Base-by-base conservation (phyloP, 1,139 yeast species). In the Trichomonascaceae sp. region DNA sequence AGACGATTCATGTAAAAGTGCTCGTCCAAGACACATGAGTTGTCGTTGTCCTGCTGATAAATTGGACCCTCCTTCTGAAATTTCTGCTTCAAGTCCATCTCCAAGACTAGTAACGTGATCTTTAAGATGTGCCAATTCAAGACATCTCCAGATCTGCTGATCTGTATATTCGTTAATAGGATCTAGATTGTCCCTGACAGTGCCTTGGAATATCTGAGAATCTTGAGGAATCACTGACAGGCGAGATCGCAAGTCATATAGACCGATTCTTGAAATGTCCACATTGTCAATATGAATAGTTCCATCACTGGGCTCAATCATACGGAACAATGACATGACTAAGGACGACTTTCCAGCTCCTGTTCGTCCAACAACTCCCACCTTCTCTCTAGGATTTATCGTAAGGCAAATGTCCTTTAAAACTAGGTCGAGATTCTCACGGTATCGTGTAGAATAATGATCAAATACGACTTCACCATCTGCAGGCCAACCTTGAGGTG, bases 331-430 rank as follows among this genome's bases (percentile, higher is more conserved):
- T 0, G 93, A 85, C 62, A 85, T 69, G 0, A 88, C 82, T 50
- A 87, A 70, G 1, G 91, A 81, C 41, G 88, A 82, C 66, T 87
- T 87, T 20, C 96, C 96, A 0, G 95, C 91, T 45, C 96, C 96
- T 0, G 95, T 87, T 60, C 96, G 77, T 9, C 96, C 96, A 17
- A 86, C 93, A 58, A 87, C 82, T 47, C 95, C 95, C 59, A 87
- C 74, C 64, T 87, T 87, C 61, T 87, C 93, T 17, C 72, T 72
- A 2, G 88, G 75, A 32, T 76, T 73, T 56, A 87, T 78, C 1
- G 73, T 70, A 49, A 86, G 64, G 41, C 73, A 70, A 51, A 87
- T 73, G 49, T 79, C 73, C 52, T 76, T 77, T 62, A 87, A 70
- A 2, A 85, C 87, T 24, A 82, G 80, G 27, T 70, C 72, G 24